phyloP scores from a whole-genome alignment of 306 rosid species.

The Ochetophila trinervis region DNA sequence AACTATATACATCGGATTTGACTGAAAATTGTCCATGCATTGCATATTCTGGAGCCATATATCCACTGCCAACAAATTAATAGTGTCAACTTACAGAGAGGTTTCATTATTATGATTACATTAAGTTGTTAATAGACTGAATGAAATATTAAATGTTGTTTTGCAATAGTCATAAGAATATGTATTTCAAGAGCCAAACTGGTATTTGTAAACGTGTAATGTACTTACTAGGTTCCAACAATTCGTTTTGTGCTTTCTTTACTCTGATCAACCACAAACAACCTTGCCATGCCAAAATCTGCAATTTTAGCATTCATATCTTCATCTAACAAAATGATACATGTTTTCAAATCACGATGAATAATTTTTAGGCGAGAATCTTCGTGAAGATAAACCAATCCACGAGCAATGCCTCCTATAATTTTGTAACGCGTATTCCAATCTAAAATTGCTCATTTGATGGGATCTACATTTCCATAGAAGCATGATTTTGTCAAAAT shows the following conservation, averaged over 20 bases:
- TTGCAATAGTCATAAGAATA: too few relatives aligned
- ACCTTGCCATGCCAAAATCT: slow-evolving; percentile 27
- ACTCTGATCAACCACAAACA: slow-evolving; percentile 9
- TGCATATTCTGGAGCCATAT: slow-evolving; percentile 45
- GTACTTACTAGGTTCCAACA: slow-evolving; percentile 23
- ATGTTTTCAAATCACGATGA: slow-evolving; percentile 35
- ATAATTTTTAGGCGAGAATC: slow-evolving; percentile 36
- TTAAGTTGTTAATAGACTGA: too few relatives aligned
- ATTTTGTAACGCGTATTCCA: slow-evolving; percentile 33
- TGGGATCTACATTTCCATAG: neutral
- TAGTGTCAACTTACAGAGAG: too few relatives aligned
- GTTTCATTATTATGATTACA: too few relatives aligned
- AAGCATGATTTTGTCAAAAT: neutral
- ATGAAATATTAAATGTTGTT: too few relatives aligned
- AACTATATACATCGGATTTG: slow-evolving; percentile 34
- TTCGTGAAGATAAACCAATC: slow-evolving; percentile 33
- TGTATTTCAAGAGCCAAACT: too few relatives aligned
- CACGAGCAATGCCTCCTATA: slow-evolving; percentile 28
- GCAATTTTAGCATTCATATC: slow-evolving; percentile 35
- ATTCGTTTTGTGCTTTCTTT: slow-evolving; percentile 1
- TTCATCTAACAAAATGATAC: slow-evolving; percentile 31
- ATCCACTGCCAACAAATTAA: slow-evolving; percentile 32
- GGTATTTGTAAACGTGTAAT: too few relatives aligned
- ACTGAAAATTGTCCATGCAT: slow-evolving; percentile 30
- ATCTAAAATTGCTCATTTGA: slow-evolving; percentile 6